Evolutionary conservation across 768 basidiomycete genomes (phyloP), one percentile per base, ranked within the genome.

Genomic region (Rhodotorula graminis): DNA sequence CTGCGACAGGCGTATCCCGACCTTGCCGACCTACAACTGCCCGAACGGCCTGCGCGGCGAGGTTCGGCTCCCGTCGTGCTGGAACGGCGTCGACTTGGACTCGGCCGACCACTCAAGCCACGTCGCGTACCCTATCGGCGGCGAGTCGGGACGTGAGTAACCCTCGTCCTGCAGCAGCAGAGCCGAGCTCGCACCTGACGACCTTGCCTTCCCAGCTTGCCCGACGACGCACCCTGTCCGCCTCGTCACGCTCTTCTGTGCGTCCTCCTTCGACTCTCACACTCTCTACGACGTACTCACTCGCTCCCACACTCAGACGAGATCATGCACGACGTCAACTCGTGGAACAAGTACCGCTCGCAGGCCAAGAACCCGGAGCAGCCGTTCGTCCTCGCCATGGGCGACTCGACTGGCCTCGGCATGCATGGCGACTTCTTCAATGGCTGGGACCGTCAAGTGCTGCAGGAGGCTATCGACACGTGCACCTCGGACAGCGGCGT

Each of bases 81-180:
- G 83, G 83, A 80, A 84, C 68, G 83, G 83, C 50, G 67, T 76
- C 61, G 81, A 83, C 75, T 74, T 82, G 46, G 82, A 84, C 74
- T 80, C 80, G 27, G 19, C 79, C 0, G 81, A 83, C 72, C 82
- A 83, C 77, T 81, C 80, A 75, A 80, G 79, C 15, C 83, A 84
- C 77, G 80, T 83, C 77, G 80, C 82, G 2, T 83, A 80, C 76
- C 77, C 74, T 0, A 52, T 59, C 37, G 74, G 66, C 42, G 63
- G 65, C 33, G 72, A 75, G 50, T 57, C 64, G 2, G 78, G 78
- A 21, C 60, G 60, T 61, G 44, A 16, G 60, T 61, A 3, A n/a
- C n/a, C 50, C 7, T 52, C 10, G 25, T 27, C 25, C 50, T 5
- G 8, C 12, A 5, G 14, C 14, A 2, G 37, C 4, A 29, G 25